Percentiles rank a stretch among this genome's conserved stretches.
Conservation (phyloP, 192 early-diverging fungal species). For the Backusella westeae region DNA sequence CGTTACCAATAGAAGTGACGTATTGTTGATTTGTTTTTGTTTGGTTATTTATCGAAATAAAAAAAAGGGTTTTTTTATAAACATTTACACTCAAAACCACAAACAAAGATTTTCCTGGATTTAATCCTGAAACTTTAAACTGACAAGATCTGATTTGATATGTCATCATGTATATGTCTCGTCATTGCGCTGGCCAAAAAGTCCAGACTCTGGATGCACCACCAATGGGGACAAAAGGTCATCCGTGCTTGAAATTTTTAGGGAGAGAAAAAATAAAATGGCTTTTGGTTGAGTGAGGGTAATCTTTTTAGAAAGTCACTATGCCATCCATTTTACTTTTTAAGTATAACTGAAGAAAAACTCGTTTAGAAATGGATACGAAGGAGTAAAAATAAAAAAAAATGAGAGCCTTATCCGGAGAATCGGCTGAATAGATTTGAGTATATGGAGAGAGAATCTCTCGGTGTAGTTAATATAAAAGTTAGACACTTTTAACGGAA, state of each 20-base stretch:
- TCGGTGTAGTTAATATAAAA: slow-evolving; percentile 4
- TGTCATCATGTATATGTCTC: neutral
- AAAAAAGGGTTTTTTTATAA: neutral
- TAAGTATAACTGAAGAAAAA: neutral
- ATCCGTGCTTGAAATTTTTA: neutral
- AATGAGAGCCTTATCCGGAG: neutral
- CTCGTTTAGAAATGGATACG: neutral
- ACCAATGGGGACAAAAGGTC: neutral
- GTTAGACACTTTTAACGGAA: slow-evolving; percentile 6
- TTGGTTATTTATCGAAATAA: neutral
- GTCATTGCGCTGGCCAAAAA: neutral
- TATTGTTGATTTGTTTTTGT: neutral
- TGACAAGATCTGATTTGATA: neutral
- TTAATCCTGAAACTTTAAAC: neutral
- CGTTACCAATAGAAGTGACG: no score
- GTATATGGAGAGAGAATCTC: neutral
- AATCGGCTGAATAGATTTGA: neutral
- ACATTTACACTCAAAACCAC: neutral
- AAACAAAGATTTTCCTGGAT: neutral
- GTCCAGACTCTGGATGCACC: neutral
- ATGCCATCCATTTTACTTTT: neutral
- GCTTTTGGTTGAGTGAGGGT: neutral
- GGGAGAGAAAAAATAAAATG: neutral
- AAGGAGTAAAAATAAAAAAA: neutral
- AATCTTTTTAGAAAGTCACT: neutral